phyloP scores from a whole-genome alignment of 768 basidiomycete species.

The Mycena vulgaris region DNA sequence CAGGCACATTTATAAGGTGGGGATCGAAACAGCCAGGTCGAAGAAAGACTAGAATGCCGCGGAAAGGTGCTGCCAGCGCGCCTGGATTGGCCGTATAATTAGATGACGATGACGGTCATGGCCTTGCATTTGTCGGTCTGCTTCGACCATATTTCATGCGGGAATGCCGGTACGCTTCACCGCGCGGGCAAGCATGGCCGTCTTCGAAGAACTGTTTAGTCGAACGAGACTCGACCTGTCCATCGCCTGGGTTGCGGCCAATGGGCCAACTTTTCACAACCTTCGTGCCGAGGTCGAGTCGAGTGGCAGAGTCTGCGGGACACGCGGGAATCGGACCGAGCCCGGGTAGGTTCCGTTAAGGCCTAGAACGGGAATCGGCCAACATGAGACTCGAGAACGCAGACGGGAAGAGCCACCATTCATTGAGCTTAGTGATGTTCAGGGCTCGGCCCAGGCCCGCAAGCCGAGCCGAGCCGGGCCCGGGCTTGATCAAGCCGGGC shows the following conservation, averaged over 20 bases:
- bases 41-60: not conserved
- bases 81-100: not conserved
- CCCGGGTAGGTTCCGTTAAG: not conserved
- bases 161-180: not conserved
- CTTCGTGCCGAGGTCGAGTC: not conserved
- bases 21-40: constrained; percentile 1
- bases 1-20: constrained; percentile 2
- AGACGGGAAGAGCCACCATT: no score
- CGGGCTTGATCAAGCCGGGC: constrained; percentile 5
- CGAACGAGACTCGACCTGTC: not conserved
- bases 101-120: not conserved
- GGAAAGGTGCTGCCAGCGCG: not conserved
- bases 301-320: not conserved
- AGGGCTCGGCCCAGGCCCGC: constrained; percentile 12
- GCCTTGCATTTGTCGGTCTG: not conserved
- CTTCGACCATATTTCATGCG: not conserved
- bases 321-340: not conserved
- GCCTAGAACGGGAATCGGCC: constrained; percentile 3
- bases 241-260: not conserved
- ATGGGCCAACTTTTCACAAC: not conserved
- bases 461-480: constrained; percentile 3
- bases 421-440: no score
- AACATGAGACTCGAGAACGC: not conserved
- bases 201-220: not conserved
- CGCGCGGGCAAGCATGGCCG: constrained; percentile 1